Base-by-base conservation (phyloP, 73 alveolate genomes). In the Paramecium bursaria region DNA sequence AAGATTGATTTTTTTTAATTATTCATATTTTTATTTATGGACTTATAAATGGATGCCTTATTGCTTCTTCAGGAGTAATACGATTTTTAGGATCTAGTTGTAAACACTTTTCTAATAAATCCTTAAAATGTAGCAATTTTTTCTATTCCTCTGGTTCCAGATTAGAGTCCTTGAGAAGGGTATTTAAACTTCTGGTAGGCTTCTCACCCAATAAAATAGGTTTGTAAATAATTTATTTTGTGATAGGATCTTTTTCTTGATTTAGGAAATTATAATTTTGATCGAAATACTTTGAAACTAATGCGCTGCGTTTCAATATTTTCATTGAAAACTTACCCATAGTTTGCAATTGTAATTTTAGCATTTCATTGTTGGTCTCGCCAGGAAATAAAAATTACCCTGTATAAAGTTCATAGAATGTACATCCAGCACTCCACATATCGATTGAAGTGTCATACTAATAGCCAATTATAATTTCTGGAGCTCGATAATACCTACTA, bases 61-160 rank as follows among this genome's bases (percentile, higher is more conserved):
- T 82, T n/a, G 98, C 99, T 23, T 91, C 92, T 54, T 91, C 97
- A 11, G 99, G 93, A 19, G 95, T 90, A 17, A 93, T 88, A 86
- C 99, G 85, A 31, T 93, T 91, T 39, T 89, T 85, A n/a, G 96
- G 96, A 54, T 95, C 98, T 27, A 90, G 55, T 30, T 50, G 75
- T 46, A 93, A 86, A 53, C 95, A 89, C 73, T 92, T 91, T 48
- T 89, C 97, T 4, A 95, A 67, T 39, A 95, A 93, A 79, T 95
- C 97, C 35, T 92, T 88, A 46, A 94, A 92, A 23, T 33, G 23
- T 17, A 31, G 53, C 48, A 92, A 52, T 55, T 74, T 86, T 74
- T 86, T 87, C 31, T 53, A 48, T 25, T 94, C 92, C 46, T 90
- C 96, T 82, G 55, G 42, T 67, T 46, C 42, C 14, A 73, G 30